Base-by-base conservation (phyloP, 164 flowering plant genomes). In the Platanus orientalis region DNA sequence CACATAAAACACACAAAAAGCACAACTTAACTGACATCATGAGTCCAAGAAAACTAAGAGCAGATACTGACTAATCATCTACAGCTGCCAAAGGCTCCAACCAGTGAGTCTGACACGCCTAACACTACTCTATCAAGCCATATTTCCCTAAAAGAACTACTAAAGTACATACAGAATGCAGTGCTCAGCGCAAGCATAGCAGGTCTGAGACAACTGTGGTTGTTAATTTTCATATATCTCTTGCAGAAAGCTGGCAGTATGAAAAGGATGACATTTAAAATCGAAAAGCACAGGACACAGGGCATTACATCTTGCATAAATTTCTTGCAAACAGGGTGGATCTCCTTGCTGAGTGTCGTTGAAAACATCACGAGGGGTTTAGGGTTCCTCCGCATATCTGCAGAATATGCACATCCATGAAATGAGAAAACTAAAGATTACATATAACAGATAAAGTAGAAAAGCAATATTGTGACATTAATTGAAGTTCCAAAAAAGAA, bases 281-380 rank as follows among this genome's bases (percentile, higher is more conserved):
- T 76, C 62, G 73, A 83, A 73, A 49, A 72, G 71, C 49, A 69
- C 76, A 77, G 87, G 86, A 82, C 78, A 87, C 75, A 73, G 77
- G 76, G 98, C n/a, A n/a, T n/a, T n/a, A n/a, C n/a, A n/a, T n/a
- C n/a, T n/a, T n/a, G n/a, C n/a, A n/a, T n/a, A n/a, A n/a, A n/a
- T n/a, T n/a, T n/a, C n/a, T n/a, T n/a, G n/a, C n/a, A n/a, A n/a
- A n/a, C n/a, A n/a, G n/a, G 97, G 27, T 95, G 98, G 20, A 94
- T 94, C 71, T 88, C 97, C 74, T 94, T 94, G 95, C 97, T 91
- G 58, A 94, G 95, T 0, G 98, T 94, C 6, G 98, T 96, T 6
- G 98, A 94, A 71, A 94, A 94, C 98, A 94, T 94, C 98, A 94
- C 91, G 24, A 91, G 97, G 84, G 91, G 87, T 79, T 94, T 94